Base-by-base conservation (phyloP, 768 basidiomycete species). In the Pleurotus salmoneostramineus region DNA sequence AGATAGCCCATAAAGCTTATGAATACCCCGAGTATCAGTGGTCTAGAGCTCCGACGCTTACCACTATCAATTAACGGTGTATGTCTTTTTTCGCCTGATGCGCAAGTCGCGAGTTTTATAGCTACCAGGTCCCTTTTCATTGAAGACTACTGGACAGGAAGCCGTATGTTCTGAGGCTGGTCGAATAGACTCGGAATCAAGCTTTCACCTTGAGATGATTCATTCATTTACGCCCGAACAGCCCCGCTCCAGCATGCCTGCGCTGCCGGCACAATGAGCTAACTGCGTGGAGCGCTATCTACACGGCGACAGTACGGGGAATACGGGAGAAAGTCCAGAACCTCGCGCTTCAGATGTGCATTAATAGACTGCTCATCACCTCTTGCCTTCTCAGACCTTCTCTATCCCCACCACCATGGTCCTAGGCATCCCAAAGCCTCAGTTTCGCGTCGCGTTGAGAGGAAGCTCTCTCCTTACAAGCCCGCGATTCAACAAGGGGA, bases 401-500 rank as follows among this genome's bases (percentile, higher is more conserved):
- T 54, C 32, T 49, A 49, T 33, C 47, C 21, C 47, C 21, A 46
- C 47, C 47, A 49, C 32, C 17, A 49, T 49, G 47, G 47, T 45
- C 6, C 44, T 45, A 15, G 44, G 44, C 44, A 45, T 33, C 34
- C 14, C 14, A 49, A 43, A 56, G 15, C 62, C 63, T 31, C 56
- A 68, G 33, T 65, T 71, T 37, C 76, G 71, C 37, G 72, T 89
- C 49, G 79, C 85, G 27, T 71, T 91, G 12, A 79, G 79, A 34
- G 89, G 90, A 5, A 77, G 84, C 3, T 74, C 76, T 3, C 66
- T 94, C 32, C 80, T 93, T 56, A 81, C 78, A 15, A 81, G 76
- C 47, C 86, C 91, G 0, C 78, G 83, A 10, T 87, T 82, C 69
- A 89, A 89, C 77, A 91, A 91, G 71, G 93, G 93, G 12, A 90